These are phyloP conservation scores for Suillus spraguei DNA, from an alignment of 768 basidiomycete genomes.

Conservation along the genomic window DNA sequence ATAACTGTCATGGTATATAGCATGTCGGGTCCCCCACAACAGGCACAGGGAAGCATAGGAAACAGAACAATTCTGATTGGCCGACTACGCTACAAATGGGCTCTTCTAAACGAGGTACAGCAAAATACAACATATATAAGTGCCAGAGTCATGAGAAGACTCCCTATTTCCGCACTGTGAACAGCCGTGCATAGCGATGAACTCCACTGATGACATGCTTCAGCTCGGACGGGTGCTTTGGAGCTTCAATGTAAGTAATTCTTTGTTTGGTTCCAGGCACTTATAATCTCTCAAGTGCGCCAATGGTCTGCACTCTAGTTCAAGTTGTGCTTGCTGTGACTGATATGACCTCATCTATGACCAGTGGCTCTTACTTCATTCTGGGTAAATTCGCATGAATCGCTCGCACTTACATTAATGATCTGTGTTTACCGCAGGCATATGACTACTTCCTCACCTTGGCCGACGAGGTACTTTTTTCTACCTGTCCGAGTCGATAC, in stretches of 20 bases:
- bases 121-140: background rate
- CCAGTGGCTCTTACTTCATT: slow-evolving; percentile 2
- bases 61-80: background rate
- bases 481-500: background rate
- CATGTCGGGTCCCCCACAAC: background rate
- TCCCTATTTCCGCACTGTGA: background rate
- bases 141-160: background rate
- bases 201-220: too few species aligned
- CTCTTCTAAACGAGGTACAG: too few species aligned
- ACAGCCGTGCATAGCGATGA: background rate
- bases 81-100: background rate
- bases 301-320: background rate
- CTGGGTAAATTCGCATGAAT: slow-evolving; percentile 1
- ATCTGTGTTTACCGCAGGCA: background rate
- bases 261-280: background rate
- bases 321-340: background rate
- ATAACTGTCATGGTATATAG: background rate
- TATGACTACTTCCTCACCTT: slow-evolving; percentile 10
- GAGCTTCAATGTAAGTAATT: slow-evolving; percentile 1
- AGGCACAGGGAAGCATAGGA: background rate
- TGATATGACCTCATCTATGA: background rate
- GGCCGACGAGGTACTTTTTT: slow-evolving; percentile 7
- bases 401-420: background rate
- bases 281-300: slow-evolving; percentile 2
- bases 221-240: background rate